Evolutionary conservation across 306 rosid species (phyloP).

Genomic region (Coriaria nepalensis): DNA sequence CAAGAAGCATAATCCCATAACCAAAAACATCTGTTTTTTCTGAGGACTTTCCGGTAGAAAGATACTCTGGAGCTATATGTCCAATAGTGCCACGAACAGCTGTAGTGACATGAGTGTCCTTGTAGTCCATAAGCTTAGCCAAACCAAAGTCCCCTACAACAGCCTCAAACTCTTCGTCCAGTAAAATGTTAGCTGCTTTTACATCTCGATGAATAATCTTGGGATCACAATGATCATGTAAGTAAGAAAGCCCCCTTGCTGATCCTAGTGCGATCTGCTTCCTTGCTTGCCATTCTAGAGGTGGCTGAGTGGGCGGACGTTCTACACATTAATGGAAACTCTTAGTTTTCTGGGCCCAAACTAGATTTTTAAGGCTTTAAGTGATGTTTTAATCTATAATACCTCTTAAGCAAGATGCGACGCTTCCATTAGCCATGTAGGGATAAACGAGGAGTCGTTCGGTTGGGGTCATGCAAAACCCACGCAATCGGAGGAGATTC

Average conservation of each 20-base stretch:
- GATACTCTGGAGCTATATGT: no score
- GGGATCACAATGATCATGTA: conserved; percentile 18
- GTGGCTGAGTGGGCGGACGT: conserved; percentile 60
- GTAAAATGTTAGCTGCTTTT: conserved; percentile 40
- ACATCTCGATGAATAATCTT: conserved; percentile 89
- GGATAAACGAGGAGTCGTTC: conserved; percentile 90
- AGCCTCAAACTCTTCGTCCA: no score
- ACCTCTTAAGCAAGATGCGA: conserved; percentile 94
- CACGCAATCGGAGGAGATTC: conserved; percentile 76
- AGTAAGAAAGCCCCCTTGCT: conserved; percentile 80
- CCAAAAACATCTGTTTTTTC: conserved; percentile 47
- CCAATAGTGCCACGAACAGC: no score
- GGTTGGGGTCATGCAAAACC: conserved; percentile 89
- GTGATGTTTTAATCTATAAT: conserved; percentile 6
- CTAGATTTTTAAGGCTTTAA: no score
- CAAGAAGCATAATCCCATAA: conserved; percentile 84
- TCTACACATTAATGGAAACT: conserved; percentile 19
- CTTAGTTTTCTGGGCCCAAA: no score
- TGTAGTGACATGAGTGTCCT: no score
- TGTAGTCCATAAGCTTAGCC: conserved; percentile 53
- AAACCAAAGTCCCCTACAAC: conserved; percentile 80
- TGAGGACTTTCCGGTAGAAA: no score
- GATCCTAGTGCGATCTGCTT: conserved; percentile 79
- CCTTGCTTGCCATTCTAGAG: conserved; percentile 85
- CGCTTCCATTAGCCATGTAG: conserved; percentile 91